These are phyloP conservation scores for Acanthochlamys bracteata DNA, from an alignment of 106 monocot genomes.

Conservation along the genomic window DNA sequence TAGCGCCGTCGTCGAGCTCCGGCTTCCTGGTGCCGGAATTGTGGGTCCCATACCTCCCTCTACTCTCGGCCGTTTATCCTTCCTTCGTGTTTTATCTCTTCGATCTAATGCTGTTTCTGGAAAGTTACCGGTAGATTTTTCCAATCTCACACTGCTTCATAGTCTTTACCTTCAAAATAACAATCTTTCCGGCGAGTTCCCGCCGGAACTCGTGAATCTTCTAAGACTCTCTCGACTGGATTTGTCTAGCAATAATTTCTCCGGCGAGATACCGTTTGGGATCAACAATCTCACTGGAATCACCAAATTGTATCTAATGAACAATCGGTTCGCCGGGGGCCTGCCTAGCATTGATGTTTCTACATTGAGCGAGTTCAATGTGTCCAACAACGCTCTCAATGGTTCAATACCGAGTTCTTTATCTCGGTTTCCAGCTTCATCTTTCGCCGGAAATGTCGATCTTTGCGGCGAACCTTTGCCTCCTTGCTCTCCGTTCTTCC, in stretches of 20 bases:
- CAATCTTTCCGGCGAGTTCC: slow-evolving; percentile 33
- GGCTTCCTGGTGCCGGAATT: slow-evolving; percentile 65
- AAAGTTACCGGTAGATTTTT: slow-evolving; percentile 42
- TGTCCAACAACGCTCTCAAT: slow-evolving; percentile 31
- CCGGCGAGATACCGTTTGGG: slow-evolving; percentile 36
- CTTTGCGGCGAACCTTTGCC: slow-evolving; percentile 32
- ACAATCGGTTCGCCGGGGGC: slow-evolving; percentile 27
- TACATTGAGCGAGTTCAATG: slow-evolving; percentile 17
- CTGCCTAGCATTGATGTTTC: slow-evolving; percentile 28
- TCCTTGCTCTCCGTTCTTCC: slow-evolving; percentile 22
- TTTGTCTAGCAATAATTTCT: slow-evolving; percentile 57
- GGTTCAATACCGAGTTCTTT: slow-evolving; percentile 31
- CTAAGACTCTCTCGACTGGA: slow-evolving; percentile 38
- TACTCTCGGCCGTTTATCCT: slow-evolving; percentile 40
- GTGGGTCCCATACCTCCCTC: slow-evolving; percentile 38
- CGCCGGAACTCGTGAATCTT: slow-evolving; percentile 18
- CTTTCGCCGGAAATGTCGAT: slow-evolving; percentile 29
- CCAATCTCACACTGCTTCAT: slow-evolving; percentile 44
- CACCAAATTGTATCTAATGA: slow-evolving; percentile 21
- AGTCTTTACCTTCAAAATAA: slow-evolving; percentile 67
- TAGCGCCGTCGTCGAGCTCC: slow-evolving; percentile 37
- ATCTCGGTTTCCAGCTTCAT: slow-evolving; percentile 29
- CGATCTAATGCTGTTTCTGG: slow-evolving; percentile 65
- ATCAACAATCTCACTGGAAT: slow-evolving; percentile 20
- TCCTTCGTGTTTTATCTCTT: slow-evolving; percentile 72